These are phyloP conservation scores for Lentinus polychrous DNA, from an alignment of 1,284 basidiomycete species.

Conservation along the genomic window DNA sequence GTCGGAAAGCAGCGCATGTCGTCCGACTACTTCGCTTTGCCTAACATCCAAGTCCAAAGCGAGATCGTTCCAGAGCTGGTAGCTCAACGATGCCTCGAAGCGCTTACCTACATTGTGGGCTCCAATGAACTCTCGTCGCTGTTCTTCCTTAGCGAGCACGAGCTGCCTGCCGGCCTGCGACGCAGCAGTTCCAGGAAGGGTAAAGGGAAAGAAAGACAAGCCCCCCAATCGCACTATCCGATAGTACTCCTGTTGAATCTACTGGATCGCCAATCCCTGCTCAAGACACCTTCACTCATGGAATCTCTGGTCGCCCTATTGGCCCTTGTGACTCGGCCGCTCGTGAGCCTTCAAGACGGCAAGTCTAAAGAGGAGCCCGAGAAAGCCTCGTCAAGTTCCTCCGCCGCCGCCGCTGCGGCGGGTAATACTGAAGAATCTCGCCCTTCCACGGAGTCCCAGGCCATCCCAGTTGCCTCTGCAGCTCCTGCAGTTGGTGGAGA, in stretches of 20 bases:
- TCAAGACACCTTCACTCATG: slow-evolving; percentile 85
- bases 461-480: background rate
- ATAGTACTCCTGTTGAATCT: slow-evolving; percentile 83
- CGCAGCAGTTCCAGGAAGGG: slow-evolving; percentile 73
- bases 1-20: slow-evolving; percentile 61
- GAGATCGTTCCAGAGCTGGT: slow-evolving; percentile 88
- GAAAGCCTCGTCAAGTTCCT: slow-evolving; percentile 4
- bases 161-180: slow-evolving; percentile 71
- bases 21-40: slow-evolving; percentile 49
- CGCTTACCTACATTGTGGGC: slow-evolving; percentile 78
- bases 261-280: slow-evolving; percentile 77
- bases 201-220: slow-evolving; percentile 87
- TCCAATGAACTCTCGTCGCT: slow-evolving; percentile 78
- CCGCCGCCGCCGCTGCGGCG: slow-evolving; percentile 5
- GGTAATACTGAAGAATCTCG: background rate
- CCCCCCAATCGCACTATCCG: slow-evolving; percentile 80
- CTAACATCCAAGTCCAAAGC: slow-evolving; percentile 50
- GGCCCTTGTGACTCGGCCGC: slow-evolving; percentile 79
- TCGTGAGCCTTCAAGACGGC: slow-evolving; percentile 55
- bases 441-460: background rate
- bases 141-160: slow-evolving; percentile 94
- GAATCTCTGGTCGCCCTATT: slow-evolving; percentile 85
- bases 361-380: slow-evolving; percentile 27
- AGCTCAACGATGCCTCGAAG: slow-evolving; percentile 89
- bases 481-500: background rate